These are phyloP conservation scores for Immersiporthe knoxdaviesiana DNA, from an alignment of 2,329 filamentous ascomycete genomes.

Conservation along the genomic window DNA sequence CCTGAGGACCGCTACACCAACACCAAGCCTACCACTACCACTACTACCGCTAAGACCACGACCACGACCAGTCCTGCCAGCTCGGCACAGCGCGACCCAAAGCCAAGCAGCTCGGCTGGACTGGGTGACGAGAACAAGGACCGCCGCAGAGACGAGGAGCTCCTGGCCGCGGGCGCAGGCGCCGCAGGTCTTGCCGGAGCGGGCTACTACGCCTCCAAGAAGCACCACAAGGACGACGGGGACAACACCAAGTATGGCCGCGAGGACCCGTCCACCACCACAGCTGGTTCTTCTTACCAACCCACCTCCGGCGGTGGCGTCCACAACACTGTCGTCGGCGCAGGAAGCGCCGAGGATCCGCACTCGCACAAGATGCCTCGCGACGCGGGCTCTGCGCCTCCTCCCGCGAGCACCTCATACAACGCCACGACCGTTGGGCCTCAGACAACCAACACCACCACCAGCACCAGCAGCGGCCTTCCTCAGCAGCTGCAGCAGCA, in stretches of 20 bases:
- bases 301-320: slow-evolving; percentile 13
- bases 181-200: slow-evolving; percentile 19
- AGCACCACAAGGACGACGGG: background rate
- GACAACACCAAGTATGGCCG: background rate
- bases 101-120: background rate
- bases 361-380: slow-evolving; percentile 1
- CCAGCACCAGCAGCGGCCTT: background rate
- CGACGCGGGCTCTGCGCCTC: background rate
- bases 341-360: slow-evolving; percentile 18
- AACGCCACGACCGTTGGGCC: background rate
- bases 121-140: background rate
- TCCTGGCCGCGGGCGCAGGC: slow-evolving; percentile 19
- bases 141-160: background rate
- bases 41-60: background rate
- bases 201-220: slow-evolving; percentile 12
- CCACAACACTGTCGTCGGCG: slow-evolving; percentile 25
- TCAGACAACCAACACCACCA: background rate
- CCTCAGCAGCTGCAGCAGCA: slow-evolving; percentile 12
- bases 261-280: background rate
- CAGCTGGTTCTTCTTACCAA: background rate
- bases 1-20: background rate
- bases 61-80: background rate
- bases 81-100: background rate
- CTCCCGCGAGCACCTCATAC: background rate
- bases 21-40: background rate